A percentile compares a stretch with the other conserved stretches of the same genome.
phyloP scores from a whole-genome alignment of 108 stramenopile genomes.

The Cyclotella cryptica region DNA sequence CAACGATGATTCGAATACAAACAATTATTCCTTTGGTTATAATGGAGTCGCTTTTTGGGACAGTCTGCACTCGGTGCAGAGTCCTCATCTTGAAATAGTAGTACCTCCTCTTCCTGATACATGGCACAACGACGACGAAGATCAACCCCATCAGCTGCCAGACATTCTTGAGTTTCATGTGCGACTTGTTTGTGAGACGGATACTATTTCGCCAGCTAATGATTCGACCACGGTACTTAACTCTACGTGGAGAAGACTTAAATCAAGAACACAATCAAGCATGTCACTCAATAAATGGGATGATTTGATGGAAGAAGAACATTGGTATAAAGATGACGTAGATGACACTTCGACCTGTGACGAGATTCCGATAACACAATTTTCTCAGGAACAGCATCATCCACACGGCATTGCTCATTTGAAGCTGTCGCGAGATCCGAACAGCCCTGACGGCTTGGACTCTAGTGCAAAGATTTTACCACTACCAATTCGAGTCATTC shows the following conservation, averaged over 20 bases:
- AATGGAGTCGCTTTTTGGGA: constrained; percentile 18
- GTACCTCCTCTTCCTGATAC: constrained; percentile 5
- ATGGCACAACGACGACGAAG: not conserved
- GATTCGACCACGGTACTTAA: not conserved
- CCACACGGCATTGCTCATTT: constrained; percentile 28
- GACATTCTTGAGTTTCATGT: constrained; percentile 37
- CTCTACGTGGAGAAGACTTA: not conserved
- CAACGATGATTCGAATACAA: not conserved
- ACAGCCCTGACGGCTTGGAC: not conserved
- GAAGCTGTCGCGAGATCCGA: constrained; percentile 3
- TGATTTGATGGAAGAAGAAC: constrained; percentile 3
- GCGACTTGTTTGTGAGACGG: constrained; percentile 3
- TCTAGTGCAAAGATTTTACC: constrained; percentile 4
- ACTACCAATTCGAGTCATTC: constrained; percentile 22
- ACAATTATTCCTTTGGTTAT: not conserved
- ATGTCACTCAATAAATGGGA: not conserved
- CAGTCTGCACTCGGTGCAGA: not conserved
- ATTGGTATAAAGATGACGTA: constrained; percentile 3
- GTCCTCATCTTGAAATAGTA: constrained; percentile 23
- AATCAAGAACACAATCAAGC: not conserved
- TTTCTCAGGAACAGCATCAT: not conserved
- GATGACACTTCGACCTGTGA: not conserved
- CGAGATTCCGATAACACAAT: not conserved
- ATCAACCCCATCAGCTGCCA: not conserved
- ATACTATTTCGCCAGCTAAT: not conserved